phyloP scores from a whole-genome alignment of 768 basidiomycete genomes.

The Boletus reticulatus region DNA sequence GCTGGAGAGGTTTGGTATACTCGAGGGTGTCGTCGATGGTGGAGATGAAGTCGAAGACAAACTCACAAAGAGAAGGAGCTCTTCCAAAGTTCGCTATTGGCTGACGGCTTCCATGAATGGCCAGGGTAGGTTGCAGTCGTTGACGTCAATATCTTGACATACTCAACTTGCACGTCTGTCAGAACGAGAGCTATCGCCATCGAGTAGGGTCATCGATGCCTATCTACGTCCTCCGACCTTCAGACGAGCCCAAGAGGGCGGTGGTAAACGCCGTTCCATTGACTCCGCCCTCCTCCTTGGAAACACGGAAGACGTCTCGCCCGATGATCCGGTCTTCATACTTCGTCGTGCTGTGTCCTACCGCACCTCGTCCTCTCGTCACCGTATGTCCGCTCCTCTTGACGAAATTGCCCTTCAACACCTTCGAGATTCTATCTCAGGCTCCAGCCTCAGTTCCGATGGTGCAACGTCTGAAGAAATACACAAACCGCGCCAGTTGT shows the following conservation, averaged over 20 bases:
- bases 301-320: slow-evolving; percentile 65
- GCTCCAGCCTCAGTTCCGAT: slow-evolving; percentile 59
- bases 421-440: slow-evolving; percentile 58
- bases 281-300: slow-evolving; percentile 77
- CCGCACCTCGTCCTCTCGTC: slow-evolving; percentile 65
- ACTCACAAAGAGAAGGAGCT: slow-evolving; percentile 74
- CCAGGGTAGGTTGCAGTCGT: slow-evolving; percentile 50
- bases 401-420: slow-evolving; percentile 82
- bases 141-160: not conserved
- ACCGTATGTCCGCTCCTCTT: slow-evolving; percentile 71
- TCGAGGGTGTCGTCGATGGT: slow-evolving; percentile 97
- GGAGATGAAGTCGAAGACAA: slow-evolving; percentile 98
- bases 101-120: slow-evolving; percentile 58
- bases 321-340: slow-evolving; percentile 87
- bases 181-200: slow-evolving; percentile 81
- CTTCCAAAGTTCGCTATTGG: slow-evolving; percentile 78
- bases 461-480: slow-evolving; percentile 30
- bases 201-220: slow-evolving; percentile 83
- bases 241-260: slow-evolving; percentile 50
- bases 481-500: slow-evolving; percentile 41
- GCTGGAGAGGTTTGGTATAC: slow-evolving; percentile 90
- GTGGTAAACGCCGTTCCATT: slow-evolving; percentile 78
- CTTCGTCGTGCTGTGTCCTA: slow-evolving; percentile 81
- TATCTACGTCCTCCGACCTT: slow-evolving; percentile 73
- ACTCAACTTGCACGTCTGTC: slow-evolving; percentile 9